Percentiles rank a stretch among this genome's conserved stretches.
phyloP scores from a whole-genome alignment of 2,329 filamentous ascomycete genomes.

The Diaporthe sp. region DNA sequence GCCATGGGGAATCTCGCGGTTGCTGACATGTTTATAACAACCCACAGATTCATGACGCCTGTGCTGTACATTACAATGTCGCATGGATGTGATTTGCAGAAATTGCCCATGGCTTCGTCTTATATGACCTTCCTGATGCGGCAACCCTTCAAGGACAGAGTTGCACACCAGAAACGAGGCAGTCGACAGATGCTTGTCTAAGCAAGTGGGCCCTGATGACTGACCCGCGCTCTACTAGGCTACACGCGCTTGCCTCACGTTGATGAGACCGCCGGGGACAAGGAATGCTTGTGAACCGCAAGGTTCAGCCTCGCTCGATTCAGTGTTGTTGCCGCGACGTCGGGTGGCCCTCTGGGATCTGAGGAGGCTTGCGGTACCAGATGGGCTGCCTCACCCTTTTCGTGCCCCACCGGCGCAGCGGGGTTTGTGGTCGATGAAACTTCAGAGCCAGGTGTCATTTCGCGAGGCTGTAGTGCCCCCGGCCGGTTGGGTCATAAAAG shows the following conservation, averaged over 20 bases:
- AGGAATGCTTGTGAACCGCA: slow-evolving; percentile 29
- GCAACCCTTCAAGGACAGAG: slow-evolving; percentile 12
- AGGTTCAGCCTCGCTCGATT: slow-evolving; percentile 25
- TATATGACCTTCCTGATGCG: slow-evolving; percentile 33
- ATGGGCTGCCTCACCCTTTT: slow-evolving; percentile 33
- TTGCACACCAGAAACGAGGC: slow-evolving; percentile 3
- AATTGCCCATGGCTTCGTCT: slow-evolving; percentile 10
- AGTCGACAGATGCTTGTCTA: slow-evolving; percentile 1
- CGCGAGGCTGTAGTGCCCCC: slow-evolving; percentile 2
- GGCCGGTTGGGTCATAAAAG: slow-evolving; percentile 4
- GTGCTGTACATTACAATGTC: slow-evolving; percentile 19
- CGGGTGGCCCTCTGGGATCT: not conserved
- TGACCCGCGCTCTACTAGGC: slow-evolving; percentile 28
- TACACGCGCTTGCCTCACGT: slow-evolving; percentile 27
- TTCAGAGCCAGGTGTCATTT: slow-evolving; percentile 24
- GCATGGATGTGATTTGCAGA: slow-evolving; percentile 32
- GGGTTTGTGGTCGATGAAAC: slow-evolving; percentile 13
- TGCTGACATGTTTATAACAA: not conserved
- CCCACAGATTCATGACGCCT: slow-evolving; percentile 1
- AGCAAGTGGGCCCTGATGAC: not conserved
- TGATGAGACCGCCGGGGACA: slow-evolving; percentile 22
- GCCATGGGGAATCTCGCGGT: not conserved
- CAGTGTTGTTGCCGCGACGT: slow-evolving; percentile 15
- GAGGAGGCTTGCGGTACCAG: slow-evolving; percentile 4
- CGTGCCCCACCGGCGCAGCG: slow-evolving; percentile 12